phyloP scores from a whole-genome alignment of 2,329 filamentous ascomycete genomes.

The Fusarium sp. region DNA sequence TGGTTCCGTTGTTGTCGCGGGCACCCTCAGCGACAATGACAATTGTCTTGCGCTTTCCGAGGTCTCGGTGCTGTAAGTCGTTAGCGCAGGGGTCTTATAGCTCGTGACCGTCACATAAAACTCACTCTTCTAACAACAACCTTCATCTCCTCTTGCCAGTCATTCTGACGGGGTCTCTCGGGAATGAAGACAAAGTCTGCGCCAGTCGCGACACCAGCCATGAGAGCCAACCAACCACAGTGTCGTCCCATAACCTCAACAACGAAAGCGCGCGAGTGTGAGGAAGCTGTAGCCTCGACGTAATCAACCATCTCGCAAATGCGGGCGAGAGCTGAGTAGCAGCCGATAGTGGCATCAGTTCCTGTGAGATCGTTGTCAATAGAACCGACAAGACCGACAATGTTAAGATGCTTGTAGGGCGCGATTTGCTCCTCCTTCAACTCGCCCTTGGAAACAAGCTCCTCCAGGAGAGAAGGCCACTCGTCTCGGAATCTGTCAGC shows the following conservation, averaged over 20 bases:
- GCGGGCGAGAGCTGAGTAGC: slow-evolving; percentile 90
- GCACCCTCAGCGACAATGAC: slow-evolving; percentile 98
- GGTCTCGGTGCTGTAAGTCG: slow-evolving; percentile 75
- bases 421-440: slow-evolving; percentile 77
- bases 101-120: neutral
- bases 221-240: slow-evolving; percentile 96
- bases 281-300: slow-evolving; percentile 94
- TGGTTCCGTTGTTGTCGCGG: slow-evolving; percentile 83
- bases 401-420: slow-evolving; percentile 89
- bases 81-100: slow-evolving; percentile 23
- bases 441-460: slow-evolving; percentile 81
- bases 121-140: slow-evolving; percentile 76
- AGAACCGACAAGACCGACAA: slow-evolving; percentile 94
- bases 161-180: slow-evolving; percentile 86
- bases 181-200: slow-evolving; percentile 98
- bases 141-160: slow-evolving; percentile 93
- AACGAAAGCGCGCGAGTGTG: slow-evolving; percentile 95
- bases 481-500: slow-evolving; percentile 93
- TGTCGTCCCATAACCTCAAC: slow-evolving; percentile 99
- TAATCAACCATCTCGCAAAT: slow-evolving; percentile 98
- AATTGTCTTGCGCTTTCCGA: slow-evolving; percentile 97
- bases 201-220: slow-evolving; percentile 94
- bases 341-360: slow-evolving; percentile 97
- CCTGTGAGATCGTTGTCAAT: slow-evolving; percentile 99
- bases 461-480: slow-evolving; percentile 88